Evolutionary conservation across 495 filamentous ascomycete species (phyloP).

Genomic region (Aspergillus sclerotiicarbonarius): DNA sequence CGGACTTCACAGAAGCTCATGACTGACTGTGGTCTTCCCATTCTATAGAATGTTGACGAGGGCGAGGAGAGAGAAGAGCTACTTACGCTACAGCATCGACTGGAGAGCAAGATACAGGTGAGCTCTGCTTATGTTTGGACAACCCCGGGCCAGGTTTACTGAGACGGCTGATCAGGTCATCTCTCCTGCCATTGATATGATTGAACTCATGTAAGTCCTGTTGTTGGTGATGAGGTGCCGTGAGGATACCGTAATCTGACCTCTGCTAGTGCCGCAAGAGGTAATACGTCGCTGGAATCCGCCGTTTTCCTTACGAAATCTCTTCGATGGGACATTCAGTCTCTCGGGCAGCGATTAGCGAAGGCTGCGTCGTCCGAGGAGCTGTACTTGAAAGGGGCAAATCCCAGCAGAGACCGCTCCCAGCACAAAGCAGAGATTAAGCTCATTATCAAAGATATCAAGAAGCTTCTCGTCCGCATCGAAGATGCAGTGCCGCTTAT

Average conservation of each 20-base stretch:
- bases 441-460: constrained; percentile 71
- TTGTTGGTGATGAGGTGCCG: not conserved
- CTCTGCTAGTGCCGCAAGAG: constrained; percentile 69
- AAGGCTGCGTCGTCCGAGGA: constrained; percentile 69
- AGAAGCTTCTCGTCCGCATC: constrained; percentile 70
- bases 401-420: constrained; percentile 46
- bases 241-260: constrained; percentile 2
- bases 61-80: constrained; percentile 70
- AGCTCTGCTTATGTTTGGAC: constrained; percentile 14
- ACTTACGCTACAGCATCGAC: constrained; percentile 63
- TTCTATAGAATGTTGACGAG: constrained; percentile 56
- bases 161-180: constrained; percentile 59
- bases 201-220: constrained; percentile 75
- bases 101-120: constrained; percentile 82
- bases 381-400: constrained; percentile 46
- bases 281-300: constrained; percentile 91
- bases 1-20: not conserved
- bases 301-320: constrained; percentile 83
- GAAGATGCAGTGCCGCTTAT: constrained; percentile 93
- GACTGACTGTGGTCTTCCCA: constrained; percentile 15
- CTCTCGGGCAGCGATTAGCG: constrained; percentile 73
- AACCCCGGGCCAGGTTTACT: not conserved
- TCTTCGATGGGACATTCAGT: constrained; percentile 84
- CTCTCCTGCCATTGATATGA: constrained; percentile 88
- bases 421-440: constrained; percentile 61